A percentile compares a stretch with the other conserved stretches of the same genome.
phyloP scores from a whole-genome alignment of 1,284 basidiomycete genomes.

The Sanghuangporus weigelae region DNA sequence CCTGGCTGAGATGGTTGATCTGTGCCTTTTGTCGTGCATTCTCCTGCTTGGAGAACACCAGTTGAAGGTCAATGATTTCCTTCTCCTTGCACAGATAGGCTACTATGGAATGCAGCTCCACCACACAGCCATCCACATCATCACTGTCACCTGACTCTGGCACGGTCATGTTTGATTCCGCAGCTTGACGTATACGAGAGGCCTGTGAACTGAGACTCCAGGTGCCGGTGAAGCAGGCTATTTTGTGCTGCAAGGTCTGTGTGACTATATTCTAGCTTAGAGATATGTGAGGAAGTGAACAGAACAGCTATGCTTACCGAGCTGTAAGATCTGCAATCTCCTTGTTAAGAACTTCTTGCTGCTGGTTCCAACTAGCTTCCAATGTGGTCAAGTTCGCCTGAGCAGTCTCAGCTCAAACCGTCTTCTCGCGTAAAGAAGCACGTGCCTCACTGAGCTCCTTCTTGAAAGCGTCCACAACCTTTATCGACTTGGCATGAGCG shows the following conservation, averaged over 20 bases:
- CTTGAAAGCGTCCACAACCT: constrained; percentile 62
- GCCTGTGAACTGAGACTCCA: constrained; percentile 84
- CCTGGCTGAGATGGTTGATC: constrained; percentile 67
- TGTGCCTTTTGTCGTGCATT: constrained; percentile 71
- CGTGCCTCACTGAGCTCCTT: constrained; percentile 52
- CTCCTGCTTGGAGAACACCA: constrained; percentile 84
- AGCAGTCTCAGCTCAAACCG: constrained; percentile 65
- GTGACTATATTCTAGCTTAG: constrained; percentile 26
- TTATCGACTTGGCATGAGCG: constrained; percentile 79
- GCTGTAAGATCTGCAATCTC: constrained; percentile 68
- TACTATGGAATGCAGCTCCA: constrained; percentile 77
- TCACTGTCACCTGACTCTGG: constrained; percentile 40
- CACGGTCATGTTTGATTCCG: constrained; percentile 37
- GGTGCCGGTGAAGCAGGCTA: constrained; percentile 72
- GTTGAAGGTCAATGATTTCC: constrained; percentile 84
- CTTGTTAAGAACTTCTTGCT: constrained; percentile 72
- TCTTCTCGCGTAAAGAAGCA: constrained; percentile 47
- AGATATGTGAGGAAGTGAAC: neutral
- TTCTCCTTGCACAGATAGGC: constrained; percentile 84
- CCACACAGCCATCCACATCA: constrained; percentile 53
- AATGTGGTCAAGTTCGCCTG: constrained; percentile 64
- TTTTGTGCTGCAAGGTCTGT: constrained; percentile 80
- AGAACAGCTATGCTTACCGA: constrained; percentile 41
- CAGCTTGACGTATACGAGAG: constrained; percentile 66
- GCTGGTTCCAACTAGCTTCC: constrained; percentile 74